These are phyloP conservation scores for Iris pallida DNA, from an alignment of 116 monocot species.

Conservation along the genomic window DNA sequence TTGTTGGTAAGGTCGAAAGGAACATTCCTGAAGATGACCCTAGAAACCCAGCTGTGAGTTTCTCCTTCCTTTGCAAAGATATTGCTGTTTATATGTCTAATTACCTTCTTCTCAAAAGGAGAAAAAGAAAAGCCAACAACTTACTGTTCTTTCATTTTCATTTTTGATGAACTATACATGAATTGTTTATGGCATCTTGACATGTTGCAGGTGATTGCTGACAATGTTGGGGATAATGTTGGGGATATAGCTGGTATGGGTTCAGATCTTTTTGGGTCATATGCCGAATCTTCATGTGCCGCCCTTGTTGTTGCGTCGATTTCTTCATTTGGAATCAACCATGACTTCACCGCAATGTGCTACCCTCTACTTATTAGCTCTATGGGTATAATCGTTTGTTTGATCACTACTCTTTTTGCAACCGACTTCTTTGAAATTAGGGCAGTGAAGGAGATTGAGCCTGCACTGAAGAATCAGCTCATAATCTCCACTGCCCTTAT, in stretches of 20 bases:
- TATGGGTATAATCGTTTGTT: slow-evolving; percentile 79
- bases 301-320: slow-evolving; percentile 94
- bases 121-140: too few relatives aligned
- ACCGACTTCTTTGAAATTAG: slow-evolving; percentile 91
- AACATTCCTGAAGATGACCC: slow-evolving; percentile 98
- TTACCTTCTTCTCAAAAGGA: too few relatives aligned
- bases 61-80: background rate
- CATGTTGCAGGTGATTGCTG: slow-evolving; percentile 77
- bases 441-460: slow-evolving; percentile 83
- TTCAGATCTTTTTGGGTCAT: slow-evolving; percentile 92
- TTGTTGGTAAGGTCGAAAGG: slow-evolving; percentile 91
- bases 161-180: too few relatives aligned
- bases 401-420: slow-evolving; percentile 89
- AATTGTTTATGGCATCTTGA: background rate
- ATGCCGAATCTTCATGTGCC: slow-evolving; percentile 91
- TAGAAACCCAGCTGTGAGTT: slow-evolving; percentile 89
- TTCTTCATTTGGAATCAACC: slow-evolving; percentile 89
- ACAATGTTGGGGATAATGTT: slow-evolving; percentile 98
- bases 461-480: slow-evolving; percentile 84
- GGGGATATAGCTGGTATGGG: slow-evolving; percentile 99
- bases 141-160: too few relatives aligned
- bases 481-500: slow-evolving; percentile 85
- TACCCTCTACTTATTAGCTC: slow-evolving; percentile 89
- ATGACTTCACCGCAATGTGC: slow-evolving; percentile 77
- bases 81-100: too few relatives aligned